phyloP scores from a whole-genome alignment of 305 asterid genomes.

The Ilex paraguariensis region DNA sequence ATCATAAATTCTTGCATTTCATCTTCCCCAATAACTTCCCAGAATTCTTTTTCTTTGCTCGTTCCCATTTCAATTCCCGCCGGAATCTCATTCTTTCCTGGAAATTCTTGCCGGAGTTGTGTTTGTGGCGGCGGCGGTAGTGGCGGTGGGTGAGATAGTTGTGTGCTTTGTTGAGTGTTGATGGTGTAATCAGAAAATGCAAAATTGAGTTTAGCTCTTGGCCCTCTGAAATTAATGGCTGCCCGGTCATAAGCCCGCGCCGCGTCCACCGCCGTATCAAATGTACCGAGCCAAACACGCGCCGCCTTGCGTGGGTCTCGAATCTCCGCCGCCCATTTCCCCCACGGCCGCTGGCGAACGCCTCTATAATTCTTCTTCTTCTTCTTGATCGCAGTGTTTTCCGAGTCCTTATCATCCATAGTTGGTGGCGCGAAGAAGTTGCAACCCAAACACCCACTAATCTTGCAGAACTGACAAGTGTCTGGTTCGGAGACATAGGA shows the following conservation, averaged over 20 bases:
- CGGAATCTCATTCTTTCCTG: not conserved
- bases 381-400: no score
- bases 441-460: not conserved
- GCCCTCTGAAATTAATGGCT: not conserved
- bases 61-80: constrained; percentile 9
- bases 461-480: not conserved
- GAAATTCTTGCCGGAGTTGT: constrained; percentile 3
- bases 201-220: not conserved
- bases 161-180: not conserved
- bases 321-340: not conserved
- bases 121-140: constrained; percentile 3
- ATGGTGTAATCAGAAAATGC: not conserved
- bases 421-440: not conserved
- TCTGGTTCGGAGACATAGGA: not conserved
- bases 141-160: not conserved
- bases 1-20: constrained; percentile 46
- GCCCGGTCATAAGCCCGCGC: no score
- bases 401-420: not conserved
- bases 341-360: not conserved
- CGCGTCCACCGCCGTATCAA: no score
- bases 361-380: not conserved
- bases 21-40: constrained; percentile 41
- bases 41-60: constrained; percentile 15
- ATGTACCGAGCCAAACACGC: not conserved
- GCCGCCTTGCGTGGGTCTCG: not conserved